phyloP scores from a whole-genome alignment of 768 basidiomycete species.

The Tylopilus sp. region DNA sequence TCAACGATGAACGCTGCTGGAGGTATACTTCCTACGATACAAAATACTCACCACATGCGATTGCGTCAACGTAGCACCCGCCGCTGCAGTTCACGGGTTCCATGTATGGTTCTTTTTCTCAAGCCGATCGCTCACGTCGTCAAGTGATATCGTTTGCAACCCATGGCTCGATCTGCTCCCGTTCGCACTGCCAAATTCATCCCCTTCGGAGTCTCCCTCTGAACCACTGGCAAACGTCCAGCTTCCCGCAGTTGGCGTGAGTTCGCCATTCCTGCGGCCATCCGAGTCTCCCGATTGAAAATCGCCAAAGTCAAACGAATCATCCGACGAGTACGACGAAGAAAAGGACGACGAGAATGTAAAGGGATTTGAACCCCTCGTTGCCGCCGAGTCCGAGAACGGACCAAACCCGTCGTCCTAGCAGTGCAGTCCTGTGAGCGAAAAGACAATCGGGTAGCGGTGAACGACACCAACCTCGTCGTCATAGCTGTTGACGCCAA shows the following conservation, averaged over 20 bases:
- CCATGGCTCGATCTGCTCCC: slow-evolving; percentile 14
- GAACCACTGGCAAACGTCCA: slow-evolving; percentile 61
- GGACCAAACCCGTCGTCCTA: slow-evolving; percentile 74
- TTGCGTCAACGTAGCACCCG: background rate
- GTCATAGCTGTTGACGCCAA: slow-evolving; percentile 42
- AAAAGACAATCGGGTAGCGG: background rate
- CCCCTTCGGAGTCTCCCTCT: slow-evolving; percentile 31
- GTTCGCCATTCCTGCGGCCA: slow-evolving; percentile 36
- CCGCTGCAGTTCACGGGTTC: slow-evolving; percentile 8
- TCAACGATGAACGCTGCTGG: slow-evolving; percentile 4
- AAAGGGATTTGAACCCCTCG: slow-evolving; percentile 51
- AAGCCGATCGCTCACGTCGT: slow-evolving; percentile 22
- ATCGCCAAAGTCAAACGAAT: slow-evolving; percentile 76
- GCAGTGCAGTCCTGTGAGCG: background rate
- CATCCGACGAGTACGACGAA: slow-evolving; percentile 60
- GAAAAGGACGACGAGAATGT: slow-evolving; percentile 42
- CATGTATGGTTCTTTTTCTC: slow-evolving; percentile 15
- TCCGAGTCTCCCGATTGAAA: slow-evolving; percentile 52
- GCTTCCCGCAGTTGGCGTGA: slow-evolving; percentile 64
- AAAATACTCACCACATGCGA: background rate
- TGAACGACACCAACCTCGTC: slow-evolving; percentile 35
- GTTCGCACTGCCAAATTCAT: slow-evolving; percentile 24
- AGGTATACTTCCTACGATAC: slow-evolving; percentile 19
- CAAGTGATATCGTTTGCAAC: slow-evolving; percentile 28
- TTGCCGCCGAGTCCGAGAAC: slow-evolving; percentile 64